Conservation (phyloP, 768 basidiomycete genomes). For the Hemileccinum rubropunctum region DNA sequence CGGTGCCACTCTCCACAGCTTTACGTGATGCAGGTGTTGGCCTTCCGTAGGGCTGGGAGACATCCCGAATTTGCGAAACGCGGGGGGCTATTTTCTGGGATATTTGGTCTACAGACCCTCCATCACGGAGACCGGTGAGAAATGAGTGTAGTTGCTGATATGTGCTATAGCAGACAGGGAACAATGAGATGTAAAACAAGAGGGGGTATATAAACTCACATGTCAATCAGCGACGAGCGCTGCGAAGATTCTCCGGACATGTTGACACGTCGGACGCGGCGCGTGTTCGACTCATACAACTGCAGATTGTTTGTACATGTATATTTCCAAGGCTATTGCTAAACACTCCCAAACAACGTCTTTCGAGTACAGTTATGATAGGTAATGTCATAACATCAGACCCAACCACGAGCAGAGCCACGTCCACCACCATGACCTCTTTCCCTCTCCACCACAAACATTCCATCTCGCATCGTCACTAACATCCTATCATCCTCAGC, state of each 20-base stretch:
- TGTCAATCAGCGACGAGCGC: slow-evolving; percentile 69
- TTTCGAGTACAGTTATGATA: too few relatives aligned
- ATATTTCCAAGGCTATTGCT: slow-evolving; percentile 22
- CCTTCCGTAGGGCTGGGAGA: slow-evolving; percentile 64
- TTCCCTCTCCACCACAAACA: slow-evolving; percentile 85
- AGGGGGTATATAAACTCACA: slow-evolving; percentile 36
- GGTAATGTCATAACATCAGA: slow-evolving; percentile 25
- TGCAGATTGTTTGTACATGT: slow-evolving; percentile 24
- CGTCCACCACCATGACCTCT: slow-evolving; percentile 79
- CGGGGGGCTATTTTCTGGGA: slow-evolving; percentile 58
- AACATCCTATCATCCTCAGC: slow-evolving; percentile 58
- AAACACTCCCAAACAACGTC: slow-evolving; percentile 20
- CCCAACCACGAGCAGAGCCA: slow-evolving; percentile 72
- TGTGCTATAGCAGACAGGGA: slow-evolving; percentile 44
- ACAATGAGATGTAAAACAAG: slow-evolving; percentile 1
- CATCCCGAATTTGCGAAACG: slow-evolving; percentile 50
- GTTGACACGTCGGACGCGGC: slow-evolving; percentile 8
- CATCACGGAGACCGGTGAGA: slow-evolving; percentile 59
- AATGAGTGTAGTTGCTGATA: slow-evolving; percentile 61
- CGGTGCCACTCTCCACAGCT: slow-evolving; percentile 62
- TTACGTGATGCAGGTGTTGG: slow-evolving; percentile 67
- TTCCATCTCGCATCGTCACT: slow-evolving; percentile 74
- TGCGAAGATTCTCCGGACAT: slow-evolving; percentile 50
- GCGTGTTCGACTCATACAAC: slow-evolving; percentile 6
- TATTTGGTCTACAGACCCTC: slow-evolving; percentile 55